Percentiles rank a stretch among this genome's conserved stretches.
Conservation (phyloP, 495 filamentous ascomycete genomes). For the Penicillium tannophilum region DNA sequence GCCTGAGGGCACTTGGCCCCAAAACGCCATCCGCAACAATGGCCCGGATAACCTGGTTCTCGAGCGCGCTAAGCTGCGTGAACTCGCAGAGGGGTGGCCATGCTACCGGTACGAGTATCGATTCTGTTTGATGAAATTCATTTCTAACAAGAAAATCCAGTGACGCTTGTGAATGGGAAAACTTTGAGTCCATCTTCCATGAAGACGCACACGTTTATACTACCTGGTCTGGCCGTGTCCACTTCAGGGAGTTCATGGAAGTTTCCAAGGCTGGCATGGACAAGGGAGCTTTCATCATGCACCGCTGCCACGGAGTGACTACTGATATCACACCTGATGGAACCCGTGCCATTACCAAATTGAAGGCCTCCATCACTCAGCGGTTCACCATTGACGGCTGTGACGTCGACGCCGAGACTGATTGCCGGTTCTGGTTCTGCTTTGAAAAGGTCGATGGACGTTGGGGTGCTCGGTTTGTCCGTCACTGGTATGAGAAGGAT, state of each 20-base stretch:
- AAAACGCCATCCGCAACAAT: slow-evolving; percentile 56
- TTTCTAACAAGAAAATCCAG: slow-evolving; percentile 2
- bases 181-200: slow-evolving; percentile 63
- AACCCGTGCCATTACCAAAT: slow-evolving; percentile 64
- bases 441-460: slow-evolving; percentile 48
- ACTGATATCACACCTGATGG: slow-evolving; percentile 52
- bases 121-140: not conserved
- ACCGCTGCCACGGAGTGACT: slow-evolving; percentile 61
- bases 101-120: slow-evolving; percentile 49
- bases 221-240: slow-evolving; percentile 60
- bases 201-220: slow-evolving; percentile 62
- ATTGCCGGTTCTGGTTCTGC: slow-evolving; percentile 67
- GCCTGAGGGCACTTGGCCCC: slow-evolving; percentile 29
- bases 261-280: slow-evolving; percentile 62
- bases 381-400: slow-evolving; percentile 53
- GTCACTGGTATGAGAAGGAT: slow-evolving; percentile 72
- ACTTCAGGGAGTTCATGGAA: slow-evolving; percentile 58
- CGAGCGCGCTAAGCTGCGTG: slow-evolving; percentile 57
- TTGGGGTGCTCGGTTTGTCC: slow-evolving; percentile 63
- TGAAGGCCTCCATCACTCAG: slow-evolving; percentile 73
- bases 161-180: slow-evolving; percentile 67
- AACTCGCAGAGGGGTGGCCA: slow-evolving; percentile 69
- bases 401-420: slow-evolving; percentile 61
- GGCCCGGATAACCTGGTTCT: slow-evolving; percentile 49
- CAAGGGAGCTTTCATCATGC: slow-evolving; percentile 67